phyloP scores from a whole-genome alignment of 2,329 filamentous ascomycete species.

The Diaporthe citri region DNA sequence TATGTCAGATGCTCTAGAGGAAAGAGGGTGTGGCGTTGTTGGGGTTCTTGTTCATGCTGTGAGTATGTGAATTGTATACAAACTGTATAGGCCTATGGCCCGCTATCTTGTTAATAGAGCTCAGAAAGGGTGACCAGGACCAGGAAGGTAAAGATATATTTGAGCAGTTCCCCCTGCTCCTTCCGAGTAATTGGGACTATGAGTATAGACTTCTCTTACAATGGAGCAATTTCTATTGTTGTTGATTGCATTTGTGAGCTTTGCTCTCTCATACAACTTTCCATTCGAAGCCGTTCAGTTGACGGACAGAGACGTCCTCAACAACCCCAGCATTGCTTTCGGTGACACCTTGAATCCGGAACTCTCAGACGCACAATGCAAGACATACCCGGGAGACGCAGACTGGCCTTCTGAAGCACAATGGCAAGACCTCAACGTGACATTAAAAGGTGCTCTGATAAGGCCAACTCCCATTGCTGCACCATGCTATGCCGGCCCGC shows the following conservation, averaged over 20 bases:
- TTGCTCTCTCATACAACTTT: background rate
- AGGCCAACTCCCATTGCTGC: slow-evolving; percentile 49
- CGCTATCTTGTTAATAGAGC: background rate
- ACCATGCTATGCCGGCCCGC: slow-evolving; percentile 48
- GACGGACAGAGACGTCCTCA: slow-evolving; percentile 7
- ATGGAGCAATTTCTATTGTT: background rate
- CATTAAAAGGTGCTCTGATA: slow-evolving; percentile 50
- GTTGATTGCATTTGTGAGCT: background rate
- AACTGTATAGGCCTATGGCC: background rate
- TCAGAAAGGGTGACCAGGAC: background rate
- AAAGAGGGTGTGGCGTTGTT: background rate
- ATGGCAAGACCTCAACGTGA: slow-evolving; percentile 49
- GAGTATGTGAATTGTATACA: background rate
- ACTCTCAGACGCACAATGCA: slow-evolving; percentile 42
- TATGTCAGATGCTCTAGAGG: background rate
- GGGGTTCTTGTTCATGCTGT: background rate
- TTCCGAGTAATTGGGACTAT: background rate
- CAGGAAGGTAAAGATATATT: background rate
- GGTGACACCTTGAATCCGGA: slow-evolving; percentile 6
- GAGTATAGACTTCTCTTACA: background rate
- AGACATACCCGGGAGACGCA: slow-evolving; percentile 46
- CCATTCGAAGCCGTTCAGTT: slow-evolving; percentile 19
- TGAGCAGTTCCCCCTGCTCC: background rate
- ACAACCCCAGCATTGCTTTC: slow-evolving; percentile 22
- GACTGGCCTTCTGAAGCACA: slow-evolving; percentile 49